Base-by-base conservation (phyloP, 106 monocot species). In the Dendrobium nobile region DNA sequence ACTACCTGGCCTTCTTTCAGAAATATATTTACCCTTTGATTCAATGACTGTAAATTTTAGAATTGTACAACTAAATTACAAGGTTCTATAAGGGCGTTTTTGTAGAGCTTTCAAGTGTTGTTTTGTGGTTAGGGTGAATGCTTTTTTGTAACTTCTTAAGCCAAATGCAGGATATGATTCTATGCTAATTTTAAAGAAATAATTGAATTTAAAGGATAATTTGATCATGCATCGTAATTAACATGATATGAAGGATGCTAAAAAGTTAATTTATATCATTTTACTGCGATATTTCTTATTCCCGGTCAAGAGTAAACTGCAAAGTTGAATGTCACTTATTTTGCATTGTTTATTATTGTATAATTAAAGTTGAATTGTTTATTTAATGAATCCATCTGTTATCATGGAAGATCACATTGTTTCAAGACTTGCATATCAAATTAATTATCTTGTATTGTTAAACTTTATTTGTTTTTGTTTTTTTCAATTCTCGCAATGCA, bases 291-390 rank as follows among this genome's bases (percentile, higher is more conserved):
- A 4, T 19, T 58, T 18, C 16, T 58, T 17, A 58, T 58, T 58
- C 18, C 5, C 18, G 5, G 45, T 51, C 51, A 3, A 51, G 51
- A 10, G 37, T 37, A 37, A 47, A 47, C 13, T 13, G 51, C 3
- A 51, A 51, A 13, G 13, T 5, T 61, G 22, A 61, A 61, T 22
- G 5, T 5, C 61, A 61, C 61, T 61, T 22, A n/a, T 0, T 61
- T 61, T 61, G 61, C 61, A 22, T 7, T 22, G 24, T 33, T 70
- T 70, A 13, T 70, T 15, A 37, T 70, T 37, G 9, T 33, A 8
- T 61, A 16, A 37, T 70, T 37, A 70, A 70, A 15, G 64, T 70
- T 70, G 70, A 70, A 37, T 70, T 28, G 70, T 70, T 33, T 64
- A 7, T 19, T 64, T 37, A 22, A 7, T 19, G 20, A 64, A 64